Base-by-base conservation (phyloP, 2,329 filamentous ascomycete genomes). In the Dactylonectria estremocensis region DNA sequence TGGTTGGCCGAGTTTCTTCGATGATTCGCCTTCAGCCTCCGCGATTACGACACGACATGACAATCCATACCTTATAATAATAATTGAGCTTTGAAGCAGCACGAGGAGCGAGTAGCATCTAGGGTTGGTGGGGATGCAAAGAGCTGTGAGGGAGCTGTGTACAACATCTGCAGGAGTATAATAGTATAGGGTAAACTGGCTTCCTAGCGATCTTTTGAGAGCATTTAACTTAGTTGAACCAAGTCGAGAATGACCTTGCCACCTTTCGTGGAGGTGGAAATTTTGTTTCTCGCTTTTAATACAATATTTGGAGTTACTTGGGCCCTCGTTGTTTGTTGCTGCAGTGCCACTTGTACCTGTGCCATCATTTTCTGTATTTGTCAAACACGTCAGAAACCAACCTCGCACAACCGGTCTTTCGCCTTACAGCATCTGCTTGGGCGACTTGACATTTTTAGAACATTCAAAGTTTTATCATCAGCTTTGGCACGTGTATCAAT, bases 1-100 rank as follows among this genome's bases (percentile, higher is more conserved):
- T 84, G 81, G 74, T 24, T 77, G 18, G 56, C 59, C n/a, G 76
- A 78, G 45, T 40, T 76, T 28, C 35, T 73, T 13, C 72, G 59
- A 71, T 45, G 8, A 64, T 54, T 20, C 20, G 2, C 35, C n/a
- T 3, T 9, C 31, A 24, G 13, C 14, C 16, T n/a, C 6, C 33
- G 40, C 43, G 43, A 2, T 18, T 33, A 16, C 22, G 4, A 22
- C 18, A 55, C 22, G 43, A 57, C 18, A n/a, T 45, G 16, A 20
- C 16, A 14, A 54, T 24, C 10, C 11, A 28, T 14, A 24, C 11
- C 16, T n/a, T 22, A 53, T 52, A n/a, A 9, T 22, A 14, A 11
- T 58, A 53, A 3, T 24, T 18, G 24, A 20, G 53, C 33, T 9
- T 56, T 56, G 35, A n/a, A 28, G 24, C 20, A 43, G 31, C 2